phyloP scores from a whole-genome alignment of 108 stramenopile species.

The Skeletonema potamos region DNA sequence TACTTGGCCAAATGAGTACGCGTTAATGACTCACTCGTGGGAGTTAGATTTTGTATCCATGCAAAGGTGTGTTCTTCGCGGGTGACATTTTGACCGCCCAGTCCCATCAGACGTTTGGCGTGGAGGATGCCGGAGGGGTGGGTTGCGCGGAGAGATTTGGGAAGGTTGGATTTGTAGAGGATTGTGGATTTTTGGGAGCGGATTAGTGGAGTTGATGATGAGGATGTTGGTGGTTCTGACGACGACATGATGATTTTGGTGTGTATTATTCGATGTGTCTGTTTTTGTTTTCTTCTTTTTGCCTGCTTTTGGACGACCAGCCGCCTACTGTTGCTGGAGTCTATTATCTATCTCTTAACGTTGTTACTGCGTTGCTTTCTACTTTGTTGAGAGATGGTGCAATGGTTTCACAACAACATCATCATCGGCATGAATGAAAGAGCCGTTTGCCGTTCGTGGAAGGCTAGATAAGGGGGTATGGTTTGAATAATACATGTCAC shows the following conservation, averaged over 20 bases:
- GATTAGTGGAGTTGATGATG: neutral
- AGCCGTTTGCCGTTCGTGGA: too few species aligned
- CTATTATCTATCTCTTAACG: too few species aligned
- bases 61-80: slow-evolving; percentile 23
- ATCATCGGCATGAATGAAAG: too few species aligned
- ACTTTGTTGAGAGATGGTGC: too few species aligned
- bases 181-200: slow-evolving; percentile 10
- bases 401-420: too few species aligned
- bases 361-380: too few species aligned
- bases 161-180: slow-evolving; percentile 18
- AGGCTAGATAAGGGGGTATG: too few species aligned
- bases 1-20: neutral
- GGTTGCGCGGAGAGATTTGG: neutral
- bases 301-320: too few species aligned
- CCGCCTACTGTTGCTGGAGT: too few species aligned
- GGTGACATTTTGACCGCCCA: neutral
- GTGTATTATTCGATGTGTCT: neutral
- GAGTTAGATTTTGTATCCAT: slow-evolving; percentile 2
- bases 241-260: neutral
- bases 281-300: neutral
- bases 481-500: too few species aligned
- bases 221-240: neutral
- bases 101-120: slow-evolving; percentile 13
- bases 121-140: slow-evolving; percentile 16
- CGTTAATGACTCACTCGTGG: neutral